Percentiles rank a stretch among this genome's conserved stretches.
These are phyloP conservation scores for Vaccinium myrtillus DNA, from an alignment of 148 eudicot genomes.

Conservation along the genomic window DNA sequence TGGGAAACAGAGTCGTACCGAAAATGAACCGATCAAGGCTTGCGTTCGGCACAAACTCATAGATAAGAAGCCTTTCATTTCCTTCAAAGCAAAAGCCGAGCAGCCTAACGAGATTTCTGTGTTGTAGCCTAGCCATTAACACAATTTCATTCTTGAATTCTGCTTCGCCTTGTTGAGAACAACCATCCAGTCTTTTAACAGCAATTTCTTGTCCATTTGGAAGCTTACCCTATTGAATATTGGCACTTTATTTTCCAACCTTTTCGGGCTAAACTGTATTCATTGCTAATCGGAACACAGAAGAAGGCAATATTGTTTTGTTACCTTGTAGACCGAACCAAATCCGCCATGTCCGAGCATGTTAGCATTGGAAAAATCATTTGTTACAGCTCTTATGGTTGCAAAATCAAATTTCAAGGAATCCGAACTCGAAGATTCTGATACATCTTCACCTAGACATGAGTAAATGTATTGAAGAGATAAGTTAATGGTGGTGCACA, in stretches of 20 bases:
- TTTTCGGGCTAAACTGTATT: neutral
- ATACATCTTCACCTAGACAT: neutral
- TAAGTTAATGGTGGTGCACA: neutral
- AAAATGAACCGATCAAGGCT: conserved; percentile 32
- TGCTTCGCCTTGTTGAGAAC: conserved; percentile 30
- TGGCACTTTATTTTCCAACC: too few species aligned
- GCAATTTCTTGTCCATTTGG: conserved; percentile 27
- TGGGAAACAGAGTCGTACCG: conserved; percentile 13
- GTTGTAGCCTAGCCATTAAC: conserved; percentile 31
- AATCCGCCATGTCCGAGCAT: conserved; percentile 23
- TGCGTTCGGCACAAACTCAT: conserved; percentile 31
- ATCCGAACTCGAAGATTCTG: neutral
- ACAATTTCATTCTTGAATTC: conserved; percentile 38
- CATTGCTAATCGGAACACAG: neutral
- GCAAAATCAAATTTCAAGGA: neutral
- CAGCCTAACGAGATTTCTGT: conserved; percentile 24
- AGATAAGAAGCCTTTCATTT: conserved; percentile 26
- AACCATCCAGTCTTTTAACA: conserved; percentile 23
- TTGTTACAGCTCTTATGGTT: conserved; percentile 1
- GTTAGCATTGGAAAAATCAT: conserved; percentile 15
- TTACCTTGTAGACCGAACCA: conserved; percentile 32
- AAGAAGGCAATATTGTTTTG: too few species aligned
- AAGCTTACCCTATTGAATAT: conserved; percentile 26
- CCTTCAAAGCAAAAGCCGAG: conserved; percentile 23
- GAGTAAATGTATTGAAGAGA: neutral